These are phyloP conservation scores for Talaromyces liani DNA, from an alignment of 495 filamentous ascomycete genomes.

Conservation along the genomic window DNA sequence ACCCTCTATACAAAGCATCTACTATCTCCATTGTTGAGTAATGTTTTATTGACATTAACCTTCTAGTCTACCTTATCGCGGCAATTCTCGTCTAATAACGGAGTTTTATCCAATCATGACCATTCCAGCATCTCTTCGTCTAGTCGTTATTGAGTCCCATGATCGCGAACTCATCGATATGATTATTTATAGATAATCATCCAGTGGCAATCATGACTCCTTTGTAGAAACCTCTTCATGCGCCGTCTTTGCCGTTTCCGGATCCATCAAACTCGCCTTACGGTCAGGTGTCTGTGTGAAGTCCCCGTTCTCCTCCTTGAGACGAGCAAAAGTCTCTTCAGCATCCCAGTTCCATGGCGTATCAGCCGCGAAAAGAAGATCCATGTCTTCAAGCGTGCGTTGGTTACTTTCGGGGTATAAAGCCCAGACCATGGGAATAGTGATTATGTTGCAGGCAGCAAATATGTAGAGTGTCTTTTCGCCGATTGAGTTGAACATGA, in stretches of 20 bases:
- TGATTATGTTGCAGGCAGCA: constrained; percentile 53
- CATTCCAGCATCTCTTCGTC: neutral
- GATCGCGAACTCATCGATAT: neutral
- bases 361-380: constrained; percentile 54
- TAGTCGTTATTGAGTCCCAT: neutral
- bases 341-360: constrained; percentile 59
- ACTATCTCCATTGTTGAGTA: neutral
- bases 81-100: neutral
- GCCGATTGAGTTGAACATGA: constrained; percentile 54
- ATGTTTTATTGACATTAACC: neutral
- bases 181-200: neutral
- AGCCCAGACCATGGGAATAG: constrained; percentile 61
- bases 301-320: constrained; percentile 48
- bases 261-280: constrained; percentile 42
- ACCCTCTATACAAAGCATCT: neutral
- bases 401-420: constrained; percentile 63
- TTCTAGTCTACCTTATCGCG: neutral
- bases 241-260: constrained; percentile 30
- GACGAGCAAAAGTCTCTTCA: constrained; percentile 46
- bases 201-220: neutral
- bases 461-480: constrained; percentile 65
- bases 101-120: neutral
- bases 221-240: neutral
- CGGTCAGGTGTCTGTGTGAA: constrained; percentile 34
- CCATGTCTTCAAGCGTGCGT: constrained; percentile 63